Evolutionary conservation across 2,329 filamentous ascomycete species (phyloP).

Genomic region (Ceratocystis huliohia): DNA sequence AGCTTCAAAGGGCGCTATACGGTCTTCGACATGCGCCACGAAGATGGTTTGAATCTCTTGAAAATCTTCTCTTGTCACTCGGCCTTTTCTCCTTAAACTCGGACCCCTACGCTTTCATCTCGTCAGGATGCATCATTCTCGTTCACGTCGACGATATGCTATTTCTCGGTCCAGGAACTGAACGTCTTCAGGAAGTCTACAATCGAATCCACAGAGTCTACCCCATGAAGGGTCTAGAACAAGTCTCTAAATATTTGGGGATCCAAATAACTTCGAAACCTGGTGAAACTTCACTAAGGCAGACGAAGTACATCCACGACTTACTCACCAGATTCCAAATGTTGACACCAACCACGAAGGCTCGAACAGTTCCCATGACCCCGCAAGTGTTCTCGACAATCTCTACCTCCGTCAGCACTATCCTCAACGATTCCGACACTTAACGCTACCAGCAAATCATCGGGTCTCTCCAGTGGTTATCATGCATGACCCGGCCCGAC

Average conservation of each 20-base stretch:
- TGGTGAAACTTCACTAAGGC: not conserved
- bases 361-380: not conserved
- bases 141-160: not conserved
- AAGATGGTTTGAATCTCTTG: not conserved
- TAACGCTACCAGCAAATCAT: not conserved
- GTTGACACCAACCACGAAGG: not conserved
- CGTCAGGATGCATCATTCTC: not conserved
- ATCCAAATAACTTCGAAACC: not conserved
- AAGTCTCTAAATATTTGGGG: not conserved
- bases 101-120: not conserved
- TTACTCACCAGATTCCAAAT: not conserved
- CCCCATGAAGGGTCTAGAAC: not conserved
- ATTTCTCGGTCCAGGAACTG: not conserved
- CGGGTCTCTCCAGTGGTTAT: not conserved
- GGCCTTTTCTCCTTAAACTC: not conserved
- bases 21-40: not conserved
- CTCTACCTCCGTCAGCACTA: not conserved
- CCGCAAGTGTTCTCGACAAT: not conserved
- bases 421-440: not conserved
- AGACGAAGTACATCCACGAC: not conserved
- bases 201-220: not conserved
- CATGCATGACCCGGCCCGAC: not conserved
- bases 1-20: too few relatives aligned
- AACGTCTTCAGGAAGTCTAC: not conserved
- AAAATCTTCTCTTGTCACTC: not conserved